A percentile compares a stretch with the other conserved stretches of the same genome.
These are phyloP conservation scores for Gymnopilus junonius DNA, from an alignment of 768 basidiomycete genomes.

Conservation along the genomic window DNA sequence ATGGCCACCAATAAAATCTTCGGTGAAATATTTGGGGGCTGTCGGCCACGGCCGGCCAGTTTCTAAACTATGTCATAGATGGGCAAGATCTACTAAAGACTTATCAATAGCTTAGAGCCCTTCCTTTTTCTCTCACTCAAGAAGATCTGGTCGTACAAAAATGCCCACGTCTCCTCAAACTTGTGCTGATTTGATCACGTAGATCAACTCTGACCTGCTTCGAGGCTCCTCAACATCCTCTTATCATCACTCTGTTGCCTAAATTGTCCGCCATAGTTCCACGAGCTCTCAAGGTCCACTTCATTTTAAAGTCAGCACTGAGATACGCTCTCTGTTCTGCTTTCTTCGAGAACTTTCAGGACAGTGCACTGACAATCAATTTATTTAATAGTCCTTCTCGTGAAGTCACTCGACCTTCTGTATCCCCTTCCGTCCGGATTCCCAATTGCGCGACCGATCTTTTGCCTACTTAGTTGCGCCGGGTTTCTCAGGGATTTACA, in stretches of 20 bases:
- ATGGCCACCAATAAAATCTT: background rate
- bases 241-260: constrained; percentile 17
- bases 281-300: constrained; percentile 16
- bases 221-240: constrained; percentile 10
- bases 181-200: constrained; percentile 15
- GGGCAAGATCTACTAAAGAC: background rate
- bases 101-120: constrained; percentile 7
- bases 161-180: constrained; percentile 17
- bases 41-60: constrained; percentile 13
- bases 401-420: constrained; percentile 9
- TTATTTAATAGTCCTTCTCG: constrained; percentile 8
- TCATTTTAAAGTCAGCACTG: constrained; percentile 13
- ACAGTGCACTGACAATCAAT: constrained; percentile 14
- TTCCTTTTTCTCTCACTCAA: constrained; percentile 8
- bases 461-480: background rate
- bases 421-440: constrained; percentile 14
- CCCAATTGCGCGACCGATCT: background rate
- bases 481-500: constrained; percentile 6
- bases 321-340: background rate
- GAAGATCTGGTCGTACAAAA: constrained; percentile 14
- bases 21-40: constrained; percentile 3
- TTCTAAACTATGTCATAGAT: constrained; percentile 5
- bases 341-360: constrained; percentile 10
- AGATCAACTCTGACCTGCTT: constrained; percentile 20
- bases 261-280: constrained; percentile 19